Evolutionary conservation across 2,329 filamentous ascomycete genomes (phyloP), one percentile per base, ranked within the genome.

Genomic region (Arachnomyces sp.): DNA sequence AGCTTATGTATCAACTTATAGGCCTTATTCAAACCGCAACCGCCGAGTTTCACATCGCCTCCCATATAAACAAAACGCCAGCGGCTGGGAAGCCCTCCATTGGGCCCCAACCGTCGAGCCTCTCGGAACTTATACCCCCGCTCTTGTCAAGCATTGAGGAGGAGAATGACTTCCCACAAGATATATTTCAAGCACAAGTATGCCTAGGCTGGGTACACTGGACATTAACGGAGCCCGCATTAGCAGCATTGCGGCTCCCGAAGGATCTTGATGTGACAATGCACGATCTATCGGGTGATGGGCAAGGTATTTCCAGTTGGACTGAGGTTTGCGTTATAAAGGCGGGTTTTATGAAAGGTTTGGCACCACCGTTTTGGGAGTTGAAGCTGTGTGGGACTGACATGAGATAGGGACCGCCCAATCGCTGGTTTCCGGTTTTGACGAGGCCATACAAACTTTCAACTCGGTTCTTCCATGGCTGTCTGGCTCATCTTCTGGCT

Each of bases 131-230:
- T 18, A 61, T 67, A 42, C 63, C 64, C 1, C 48, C 56, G 13
- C 53, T 69, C 28, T 50, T 66, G 38, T 60, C 61, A 31, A 75
- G 72, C 12, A 76, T 84, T 49, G 77, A 80, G 5, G 68, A 70
- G 39, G 80, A 81, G 52, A 64, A 67, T 9, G 63, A 61, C 9
- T 57, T 65, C 8, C 60, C 56, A n/a, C 69, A 77, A 53, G 78
- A 81, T 55, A 61, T 68, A 7, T 73, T 90, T 50, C 87, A 94
- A 62, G 89, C 87, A 25, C 81, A 79, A 45, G 80, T 92, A 38
- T 92, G 86, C 60, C 62, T 90, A 33, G 88, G 81, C 40, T 93
- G 88, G 84, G 71, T 94, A 52, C 79, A 93, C 56, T 94, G 84
- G 78, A 76, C 79, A 7, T 63, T 82, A 39, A 79, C 77, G 28